These are phyloP conservation scores for Eucalyptus virginea DNA, from an alignment of 345 rosid species.

Conservation along the genomic window DNA sequence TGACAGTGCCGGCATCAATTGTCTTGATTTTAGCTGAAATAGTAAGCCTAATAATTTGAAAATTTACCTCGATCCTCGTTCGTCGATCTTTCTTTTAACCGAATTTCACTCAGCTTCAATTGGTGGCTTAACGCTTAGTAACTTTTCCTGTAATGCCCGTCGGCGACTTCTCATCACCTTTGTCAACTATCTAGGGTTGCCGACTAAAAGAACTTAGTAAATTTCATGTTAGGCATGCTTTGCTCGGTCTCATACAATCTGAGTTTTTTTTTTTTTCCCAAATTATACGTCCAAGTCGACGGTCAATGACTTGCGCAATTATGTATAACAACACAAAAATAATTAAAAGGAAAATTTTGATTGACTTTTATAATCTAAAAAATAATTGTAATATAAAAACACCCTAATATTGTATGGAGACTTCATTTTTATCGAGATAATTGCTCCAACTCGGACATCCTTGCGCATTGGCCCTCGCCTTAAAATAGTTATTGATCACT, in stretches of 20 bases:
- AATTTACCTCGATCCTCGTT: rapidly evolving
- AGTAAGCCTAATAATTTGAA: too few relatives aligned
- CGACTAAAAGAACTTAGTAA: neutral
- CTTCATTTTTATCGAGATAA: neutral
- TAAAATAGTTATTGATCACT: neutral
- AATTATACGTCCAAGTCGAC: neutral
- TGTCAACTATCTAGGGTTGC: neutral
- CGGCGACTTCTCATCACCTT: neutral
- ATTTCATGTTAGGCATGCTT: neutral
- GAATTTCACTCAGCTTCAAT: neutral
- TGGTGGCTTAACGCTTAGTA: rapidly evolving
- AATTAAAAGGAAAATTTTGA: neutral
- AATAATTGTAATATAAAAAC: neutral
- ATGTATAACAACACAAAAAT: neutral
- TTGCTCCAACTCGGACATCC: neutral
- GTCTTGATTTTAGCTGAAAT: neutral
- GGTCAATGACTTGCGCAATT: neutral
- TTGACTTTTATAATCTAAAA: neutral
- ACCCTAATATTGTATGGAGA: neutral
- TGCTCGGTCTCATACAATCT: neutral
- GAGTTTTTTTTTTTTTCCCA: too few relatives aligned
- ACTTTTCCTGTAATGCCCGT: rapidly evolving
- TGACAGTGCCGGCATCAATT: rapidly evolving
- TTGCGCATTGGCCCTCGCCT: neutral
- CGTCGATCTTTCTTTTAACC: rapidly evolving